Base-by-base conservation (phyloP, 2,329 filamentous ascomycete genomes). In the Cytospora paraplurivora region DNA sequence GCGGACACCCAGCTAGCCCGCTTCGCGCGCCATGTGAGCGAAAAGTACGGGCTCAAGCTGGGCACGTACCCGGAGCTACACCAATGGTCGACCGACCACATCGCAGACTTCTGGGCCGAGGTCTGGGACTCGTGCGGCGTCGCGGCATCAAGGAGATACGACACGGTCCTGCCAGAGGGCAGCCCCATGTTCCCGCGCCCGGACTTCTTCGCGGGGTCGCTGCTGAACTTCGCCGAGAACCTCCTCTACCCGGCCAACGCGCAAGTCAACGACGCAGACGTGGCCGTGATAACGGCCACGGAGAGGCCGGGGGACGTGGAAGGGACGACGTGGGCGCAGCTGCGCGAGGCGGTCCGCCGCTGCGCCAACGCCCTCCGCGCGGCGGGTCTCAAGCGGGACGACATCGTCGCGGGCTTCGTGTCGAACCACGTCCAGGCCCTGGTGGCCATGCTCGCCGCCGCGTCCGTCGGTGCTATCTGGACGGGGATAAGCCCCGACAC, bases 221-320 rank as follows among this genome's bases (percentile, higher is more conserved):
- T 81, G 63, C 81, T 98, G 68, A 99, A 98, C 76, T 98, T 97
- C 74, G 93, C 94, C 33, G 92, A 98, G 78, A 99, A 99, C 74
- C 81, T 98, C 60, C 86, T 99, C 4, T 97, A 89, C 74, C 94
- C 94, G 4, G 81, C 81, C 56, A 79, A 84, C 44, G 77, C 76
- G 27, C 71, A 77, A 15, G 76, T 87, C 7, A 78, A 89, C 67
- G 84, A 88, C 57, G 76, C 86, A 53, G 81, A 83, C 5, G 76
- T 85, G 7, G 93, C 93, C 19, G 82, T 96, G 53, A 90, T 97
- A 70, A 91, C 90, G 33, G 88, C 86, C 4, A 97, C 92, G 12
- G 94, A 98, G 77, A 75, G 81, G 15, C 82, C 85, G 54, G 82
- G 85, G 57, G 84, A 90, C 70, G 79, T 81, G 34, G 74, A 77